Evolutionary conservation across 2,329 filamentous ascomycete genomes (phyloP).

Genomic region (Pseudonectria buxi): DNA sequence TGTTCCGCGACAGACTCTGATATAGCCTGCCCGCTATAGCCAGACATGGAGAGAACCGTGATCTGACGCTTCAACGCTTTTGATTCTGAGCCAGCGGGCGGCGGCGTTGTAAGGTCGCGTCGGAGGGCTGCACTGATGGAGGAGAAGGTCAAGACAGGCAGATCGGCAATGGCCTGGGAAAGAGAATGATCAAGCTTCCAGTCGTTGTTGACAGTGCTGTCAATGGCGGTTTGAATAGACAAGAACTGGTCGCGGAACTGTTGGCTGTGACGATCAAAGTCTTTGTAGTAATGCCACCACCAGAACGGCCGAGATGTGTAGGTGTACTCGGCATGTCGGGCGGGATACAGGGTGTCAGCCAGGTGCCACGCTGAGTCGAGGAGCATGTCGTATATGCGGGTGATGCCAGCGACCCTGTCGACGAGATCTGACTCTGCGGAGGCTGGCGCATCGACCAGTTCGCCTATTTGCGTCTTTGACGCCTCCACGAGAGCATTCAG

Average conservation of each 20-base stretch:
- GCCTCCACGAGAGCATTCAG: slow-evolving; percentile 15
- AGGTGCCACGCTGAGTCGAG: slow-evolving; percentile 32
- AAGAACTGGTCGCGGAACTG: slow-evolving; percentile 25
- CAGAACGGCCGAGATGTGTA: slow-evolving; percentile 32
- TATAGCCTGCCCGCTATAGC: slow-evolving; percentile 32
- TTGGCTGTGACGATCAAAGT: slow-evolving; percentile 24
- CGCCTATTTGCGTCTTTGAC: slow-evolving; percentile 9
- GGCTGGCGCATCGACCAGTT: slow-evolving; percentile 5
- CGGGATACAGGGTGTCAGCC: slow-evolving; percentile 28
- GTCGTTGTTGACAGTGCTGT: slow-evolving; percentile 23
- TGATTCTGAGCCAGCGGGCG: slow-evolving; percentile 25
- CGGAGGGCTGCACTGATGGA: slow-evolving; percentile 22
- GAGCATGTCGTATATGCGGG: slow-evolving; percentile 28
- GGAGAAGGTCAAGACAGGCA: slow-evolving; percentile 28
- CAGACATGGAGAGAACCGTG: slow-evolving; percentile 30
- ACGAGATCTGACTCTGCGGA: slow-evolving; percentile 8
- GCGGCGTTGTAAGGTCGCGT: slow-evolving; percentile 22
- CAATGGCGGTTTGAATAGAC: slow-evolving; percentile 19
- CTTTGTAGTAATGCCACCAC: slow-evolving; percentile 34
- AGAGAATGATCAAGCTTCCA: slow-evolving; percentile 27
- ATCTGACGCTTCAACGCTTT: slow-evolving; percentile 32
- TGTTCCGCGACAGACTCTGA: slow-evolving; percentile 51
- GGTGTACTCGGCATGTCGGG: slow-evolving; percentile 26
- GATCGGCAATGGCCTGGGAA: slow-evolving; percentile 28
- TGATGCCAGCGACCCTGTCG: slow-evolving; percentile 13